These are phyloP conservation scores for Coemansia sp. DNA, from an alignment of 192 early-diverging fungal genomes.

Conservation along the genomic window DNA sequence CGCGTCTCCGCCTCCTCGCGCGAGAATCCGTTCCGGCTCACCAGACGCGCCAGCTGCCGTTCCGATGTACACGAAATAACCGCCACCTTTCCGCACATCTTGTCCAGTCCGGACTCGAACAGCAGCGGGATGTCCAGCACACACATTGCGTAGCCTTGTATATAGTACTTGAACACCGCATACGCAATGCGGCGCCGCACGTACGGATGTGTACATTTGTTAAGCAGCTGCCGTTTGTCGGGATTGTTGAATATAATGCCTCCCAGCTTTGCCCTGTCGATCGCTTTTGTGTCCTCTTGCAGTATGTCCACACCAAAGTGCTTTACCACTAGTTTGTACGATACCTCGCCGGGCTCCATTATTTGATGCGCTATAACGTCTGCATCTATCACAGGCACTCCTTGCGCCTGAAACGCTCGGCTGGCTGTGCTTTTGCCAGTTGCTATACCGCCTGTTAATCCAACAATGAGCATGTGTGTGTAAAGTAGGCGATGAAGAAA, in stretches of 20 bases:
- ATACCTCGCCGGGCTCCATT: conserved; percentile 72
- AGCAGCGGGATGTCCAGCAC: conserved; percentile 94
- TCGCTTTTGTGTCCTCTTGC: conserved; percentile 45
- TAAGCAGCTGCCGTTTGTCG: conserved; percentile 69
- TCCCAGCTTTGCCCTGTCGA: conserved; percentile 79
- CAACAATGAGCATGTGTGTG: conserved; percentile 78
- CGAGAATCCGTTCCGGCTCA: conserved; percentile 65
- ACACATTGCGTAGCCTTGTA: conserved; percentile 66
- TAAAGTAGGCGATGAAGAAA: background rate
- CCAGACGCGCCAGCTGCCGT: conserved; percentile 74
- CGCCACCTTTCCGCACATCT: conserved; percentile 66
- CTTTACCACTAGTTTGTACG: conserved; percentile 69
- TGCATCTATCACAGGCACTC: conserved; percentile 84
- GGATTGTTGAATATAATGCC: conserved; percentile 76
- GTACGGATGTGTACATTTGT: conserved; percentile 84
- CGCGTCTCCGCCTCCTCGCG: conserved; percentile 64
- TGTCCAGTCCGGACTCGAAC: conserved; percentile 79
- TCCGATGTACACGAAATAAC: conserved; percentile 76
- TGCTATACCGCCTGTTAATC: conserved; percentile 95
- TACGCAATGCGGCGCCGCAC: conserved; percentile 81
- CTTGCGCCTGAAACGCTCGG: conserved; percentile 55
- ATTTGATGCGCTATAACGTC: conserved; percentile 87
- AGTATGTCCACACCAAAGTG: conserved; percentile 76
- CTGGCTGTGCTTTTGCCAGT: conserved; percentile 90
- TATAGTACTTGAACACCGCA: conserved; percentile 65